Evolutionary conservation across 1,284 basidiomycete genomes (phyloP).

Genomic region (Puccinia coronata): DNA sequence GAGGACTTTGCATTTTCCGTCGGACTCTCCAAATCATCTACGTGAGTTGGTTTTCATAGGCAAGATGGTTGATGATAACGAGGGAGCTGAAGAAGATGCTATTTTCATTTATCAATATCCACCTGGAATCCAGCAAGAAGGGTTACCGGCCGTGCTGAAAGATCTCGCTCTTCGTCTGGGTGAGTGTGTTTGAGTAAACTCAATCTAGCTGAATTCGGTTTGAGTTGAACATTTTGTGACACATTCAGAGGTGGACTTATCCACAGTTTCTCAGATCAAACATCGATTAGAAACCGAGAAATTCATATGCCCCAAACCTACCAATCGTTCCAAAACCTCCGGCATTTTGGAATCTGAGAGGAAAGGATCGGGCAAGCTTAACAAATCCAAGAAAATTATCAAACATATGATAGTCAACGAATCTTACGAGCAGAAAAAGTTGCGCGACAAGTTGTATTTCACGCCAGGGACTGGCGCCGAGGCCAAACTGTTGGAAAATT

Average conservation of each 20-base stretch:
- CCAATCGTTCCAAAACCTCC: not conserved
- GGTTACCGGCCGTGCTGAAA: slow-evolving; percentile 24
- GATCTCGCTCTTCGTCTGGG: slow-evolving; percentile 35
- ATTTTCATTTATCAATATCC: not conserved
- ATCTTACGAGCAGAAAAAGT: slow-evolving; percentile 42
- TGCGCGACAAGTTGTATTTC: slow-evolving; percentile 28
- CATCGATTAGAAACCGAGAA: slow-evolving; percentile 32
- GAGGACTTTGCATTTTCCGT: slow-evolving; percentile 43
- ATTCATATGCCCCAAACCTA: slow-evolving; percentile 10
- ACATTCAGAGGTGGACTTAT: slow-evolving; percentile 24
- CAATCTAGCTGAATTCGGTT: not conserved
- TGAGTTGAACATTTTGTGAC: not conserved
- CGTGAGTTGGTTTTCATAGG: slow-evolving; percentile 1
- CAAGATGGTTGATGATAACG: not conserved
- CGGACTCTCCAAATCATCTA: slow-evolving; percentile 44
- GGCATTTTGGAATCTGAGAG: slow-evolving; percentile 41
- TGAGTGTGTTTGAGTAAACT: not conserved
- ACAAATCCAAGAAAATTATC: slow-evolving; percentile 6
- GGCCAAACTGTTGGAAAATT: slow-evolving; percentile 22
- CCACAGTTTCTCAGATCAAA: slow-evolving; percentile 41
- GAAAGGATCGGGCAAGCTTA: slow-evolving; percentile 6
- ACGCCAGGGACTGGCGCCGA: slow-evolving; percentile 36
- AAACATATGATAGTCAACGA: slow-evolving; percentile 27
- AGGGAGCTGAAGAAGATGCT: not conserved
- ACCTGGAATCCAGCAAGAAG: slow-evolving; percentile 27